Evolutionary conservation across 208 protist species (phyloP), one percentile per base, ranked within the genome.

Genomic region (Trypanosoma avium): DNA sequence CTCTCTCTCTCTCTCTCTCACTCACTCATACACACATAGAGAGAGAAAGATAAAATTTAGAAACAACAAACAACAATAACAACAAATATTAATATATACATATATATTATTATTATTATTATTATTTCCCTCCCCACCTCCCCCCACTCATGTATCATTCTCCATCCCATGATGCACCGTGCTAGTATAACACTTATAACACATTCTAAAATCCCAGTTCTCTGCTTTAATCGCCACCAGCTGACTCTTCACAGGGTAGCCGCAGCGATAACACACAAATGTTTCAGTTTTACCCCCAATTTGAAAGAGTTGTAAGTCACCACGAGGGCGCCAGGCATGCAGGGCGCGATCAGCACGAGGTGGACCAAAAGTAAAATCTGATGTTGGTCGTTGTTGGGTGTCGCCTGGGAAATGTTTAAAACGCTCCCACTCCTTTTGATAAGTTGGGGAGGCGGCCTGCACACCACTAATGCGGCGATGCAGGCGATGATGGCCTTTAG

Each of bases 131-230:
- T 30, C 26, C 12, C n/a, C 32, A n/a, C 47, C 17, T 68, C 27
- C 29, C 9, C 29, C 8, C 64, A 29, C 32, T 56, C 58, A 94
- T 33, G 82, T 90, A 52, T 88, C 76, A 17, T 67, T 38, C 54
- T 92, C 86, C 84, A 93, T 89, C 1, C 89, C 89, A 24, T 70
- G 45, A 21, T 75, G 26, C 1, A 88, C 53, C 1, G 76, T 84
- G 1, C 36, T 59, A 17, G 73, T 85, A 73, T 95, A 95, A 70
- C 89, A 95, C 42, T 27, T 76, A 63, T 95, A 95, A 74, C 89
- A 95, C 89, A 95, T 95, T n/a, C 89, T 69, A 40, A 68, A 95
- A 56, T 95, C 89, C 86, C 89, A 95, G 67, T 93, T 95, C 36
- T 93, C 89, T 13, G 85, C 79, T 35, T 88, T 86, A 60, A 95